Conservation (phyloP, 768 basidiomycete genomes). For the Naganishia randhawae region DNA sequence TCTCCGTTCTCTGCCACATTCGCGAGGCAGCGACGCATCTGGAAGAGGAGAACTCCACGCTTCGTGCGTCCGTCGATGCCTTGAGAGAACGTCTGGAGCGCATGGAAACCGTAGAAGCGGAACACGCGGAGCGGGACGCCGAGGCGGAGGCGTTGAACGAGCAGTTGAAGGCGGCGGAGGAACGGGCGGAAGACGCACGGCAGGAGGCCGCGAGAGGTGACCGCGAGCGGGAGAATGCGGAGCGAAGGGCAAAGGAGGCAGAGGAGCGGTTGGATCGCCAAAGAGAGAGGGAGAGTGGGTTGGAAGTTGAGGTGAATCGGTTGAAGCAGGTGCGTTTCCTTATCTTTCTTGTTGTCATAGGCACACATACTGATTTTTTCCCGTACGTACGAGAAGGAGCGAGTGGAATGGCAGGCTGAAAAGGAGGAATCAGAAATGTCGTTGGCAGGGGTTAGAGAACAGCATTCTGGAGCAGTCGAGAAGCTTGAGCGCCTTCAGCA, state of each 20-base stretch:
- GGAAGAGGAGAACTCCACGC: not conserved
- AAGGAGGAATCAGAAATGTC: not conserved
- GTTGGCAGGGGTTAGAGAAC: not conserved
- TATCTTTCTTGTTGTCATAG: not conserved
- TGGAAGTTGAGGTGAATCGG: conserved; percentile 29
- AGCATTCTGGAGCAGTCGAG: not conserved
- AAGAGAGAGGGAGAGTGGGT: conserved; percentile 24
- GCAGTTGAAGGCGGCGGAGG: conserved; percentile 9
- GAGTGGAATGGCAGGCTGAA: not conserved
- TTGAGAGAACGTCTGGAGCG: conserved; percentile 33
- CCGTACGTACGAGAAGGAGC: not conserved
- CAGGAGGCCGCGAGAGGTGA: not conserved
- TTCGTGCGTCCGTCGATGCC: conserved; percentile 17
- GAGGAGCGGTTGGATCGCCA: conserved; percentile 30
- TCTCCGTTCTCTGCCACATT: conserved; percentile 30
- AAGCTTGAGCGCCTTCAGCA: not conserved
- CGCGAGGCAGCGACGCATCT: conserved; percentile 18
- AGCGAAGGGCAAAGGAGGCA: not conserved
- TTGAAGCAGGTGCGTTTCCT: conserved; percentile 22
- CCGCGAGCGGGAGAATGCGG: not conserved
- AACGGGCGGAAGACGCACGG: not conserved
- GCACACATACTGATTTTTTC: not conserved
- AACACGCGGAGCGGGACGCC: conserved; percentile 23
- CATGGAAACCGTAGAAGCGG: conserved; percentile 31
- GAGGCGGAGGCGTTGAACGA: not conserved